Conservation (phyloP, 805 yeast species). For the Millerago galiae region DNA sequence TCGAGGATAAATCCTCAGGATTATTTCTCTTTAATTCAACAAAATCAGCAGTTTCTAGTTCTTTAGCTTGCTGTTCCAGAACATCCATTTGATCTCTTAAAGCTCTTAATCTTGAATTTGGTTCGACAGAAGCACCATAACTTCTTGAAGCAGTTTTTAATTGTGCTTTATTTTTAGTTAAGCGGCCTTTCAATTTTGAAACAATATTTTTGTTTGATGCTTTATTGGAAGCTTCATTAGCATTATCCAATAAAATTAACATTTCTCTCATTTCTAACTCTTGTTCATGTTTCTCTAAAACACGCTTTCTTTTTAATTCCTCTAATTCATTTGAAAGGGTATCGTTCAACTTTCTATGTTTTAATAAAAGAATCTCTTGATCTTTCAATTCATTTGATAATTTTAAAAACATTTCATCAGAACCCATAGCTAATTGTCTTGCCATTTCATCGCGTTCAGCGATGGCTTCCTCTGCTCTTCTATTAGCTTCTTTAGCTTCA, state of each 20-base stretch:
- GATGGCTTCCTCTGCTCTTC: constrained; percentile 46
- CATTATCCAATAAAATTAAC: constrained; percentile 53
- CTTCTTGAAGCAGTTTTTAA: constrained; percentile 38
- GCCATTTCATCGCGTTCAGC: constrained; percentile 60
- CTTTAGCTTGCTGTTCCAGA: constrained; percentile 77
- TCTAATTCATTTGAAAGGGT: constrained; percentile 56
- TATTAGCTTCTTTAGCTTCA: constrained; percentile 48
- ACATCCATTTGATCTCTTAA: constrained; percentile 81
- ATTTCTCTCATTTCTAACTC: constrained; percentile 74
- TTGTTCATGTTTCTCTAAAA: constrained; percentile 66
- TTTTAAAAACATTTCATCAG: constrained; percentile 62
- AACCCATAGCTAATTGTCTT: constrained; percentile 64
- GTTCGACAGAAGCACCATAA: constrained; percentile 57
- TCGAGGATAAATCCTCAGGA: constrained; percentile 13
- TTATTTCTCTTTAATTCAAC: constrained; percentile 35
- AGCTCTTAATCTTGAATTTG: constrained; percentile 66
- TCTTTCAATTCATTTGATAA: constrained; percentile 58
- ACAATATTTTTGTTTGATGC: constrained; percentile 28
- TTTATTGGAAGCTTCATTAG: constrained; percentile 24
- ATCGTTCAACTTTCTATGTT: constrained; percentile 56
- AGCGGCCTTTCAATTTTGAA: constrained; percentile 33
- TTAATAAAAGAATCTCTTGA: constrained; percentile 48
- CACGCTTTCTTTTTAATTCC: constrained; percentile 47
- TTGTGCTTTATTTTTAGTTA: constrained; percentile 33
- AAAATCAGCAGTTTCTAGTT: constrained; percentile 80